Evolutionary conservation across 163 green algal genomes (phyloP).

Genomic region (Scenedesmus sp.): DNA sequence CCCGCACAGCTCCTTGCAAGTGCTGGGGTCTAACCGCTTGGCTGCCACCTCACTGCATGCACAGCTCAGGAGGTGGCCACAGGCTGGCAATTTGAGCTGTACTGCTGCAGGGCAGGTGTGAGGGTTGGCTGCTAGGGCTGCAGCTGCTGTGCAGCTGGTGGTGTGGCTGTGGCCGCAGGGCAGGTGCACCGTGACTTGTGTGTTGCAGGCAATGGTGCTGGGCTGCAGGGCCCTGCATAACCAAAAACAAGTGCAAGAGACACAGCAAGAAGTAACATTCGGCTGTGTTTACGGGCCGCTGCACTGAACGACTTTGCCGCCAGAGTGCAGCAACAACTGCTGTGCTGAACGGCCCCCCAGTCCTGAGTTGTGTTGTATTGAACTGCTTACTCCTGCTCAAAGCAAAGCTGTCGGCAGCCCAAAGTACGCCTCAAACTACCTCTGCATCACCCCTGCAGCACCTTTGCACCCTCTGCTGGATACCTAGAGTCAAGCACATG

Average conservation of each 20-base stretch:
- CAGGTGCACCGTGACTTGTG: background rate
- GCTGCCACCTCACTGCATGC: slow-evolving; percentile 37
- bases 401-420: too few relatives aligned
- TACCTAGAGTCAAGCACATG: too few relatives aligned
- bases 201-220: background rate
- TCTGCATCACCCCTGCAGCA: too few relatives aligned
- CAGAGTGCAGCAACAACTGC: too few relatives aligned
- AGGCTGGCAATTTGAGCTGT: slow-evolving; percentile 50
- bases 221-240: background rate
- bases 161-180: background rate
- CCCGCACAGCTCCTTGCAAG: slow-evolving; percentile 25
- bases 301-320: too few relatives aligned
- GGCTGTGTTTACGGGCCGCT: too few relatives aligned
- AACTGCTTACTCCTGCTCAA: too few relatives aligned
- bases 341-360: too few relatives aligned
- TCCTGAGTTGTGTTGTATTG: too few relatives aligned
- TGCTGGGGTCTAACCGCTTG: background rate
- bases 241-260: background rate
- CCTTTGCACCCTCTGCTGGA: too few relatives aligned
- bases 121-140: background rate
- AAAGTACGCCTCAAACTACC: too few relatives aligned
- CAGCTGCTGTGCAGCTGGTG: background rate
- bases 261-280: background rate
- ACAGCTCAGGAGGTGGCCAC: slow-evolving; percentile 50
- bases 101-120: slow-evolving; percentile 38